Conservation (phyloP, 2,329 filamentous ascomycete species). For the Fusarium sp. region DNA sequence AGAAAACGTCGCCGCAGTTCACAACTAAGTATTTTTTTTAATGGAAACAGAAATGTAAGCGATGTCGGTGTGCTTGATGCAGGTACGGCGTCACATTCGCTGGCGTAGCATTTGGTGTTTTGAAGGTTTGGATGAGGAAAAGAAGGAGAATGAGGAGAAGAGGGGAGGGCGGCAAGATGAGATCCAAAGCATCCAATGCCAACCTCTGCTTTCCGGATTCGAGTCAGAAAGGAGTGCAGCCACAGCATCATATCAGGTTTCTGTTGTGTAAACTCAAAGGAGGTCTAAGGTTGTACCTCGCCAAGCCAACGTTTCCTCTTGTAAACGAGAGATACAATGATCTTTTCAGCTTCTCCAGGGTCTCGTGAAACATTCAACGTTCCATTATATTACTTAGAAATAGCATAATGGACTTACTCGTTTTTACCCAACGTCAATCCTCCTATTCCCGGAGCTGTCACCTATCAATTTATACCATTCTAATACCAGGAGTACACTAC, state of each 20-base stretch:
- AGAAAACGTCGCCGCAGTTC: not conserved
- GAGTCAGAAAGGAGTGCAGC: constrained; percentile 27
- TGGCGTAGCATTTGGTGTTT: constrained; percentile 15
- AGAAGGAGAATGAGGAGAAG: not conserved
- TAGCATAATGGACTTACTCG: not conserved
- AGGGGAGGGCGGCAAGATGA: constrained; percentile 10
- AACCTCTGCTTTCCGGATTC: constrained; percentile 1
- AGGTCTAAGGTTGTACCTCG: constrained; percentile 3
- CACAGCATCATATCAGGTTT: constrained; percentile 40
- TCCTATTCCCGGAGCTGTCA: constrained; percentile 29
- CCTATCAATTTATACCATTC: not conserved
- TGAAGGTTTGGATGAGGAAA: constrained; percentile 27
- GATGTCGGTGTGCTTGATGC: constrained; percentile 34
- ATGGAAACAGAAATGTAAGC: constrained; percentile 1
- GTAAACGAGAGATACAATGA: too few species aligned
- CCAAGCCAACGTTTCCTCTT: not conserved
- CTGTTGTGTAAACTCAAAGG: constrained; percentile 22
- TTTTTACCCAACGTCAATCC: not conserved
- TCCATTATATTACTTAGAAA: not conserved
- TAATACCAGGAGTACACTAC: constrained; percentile 11
- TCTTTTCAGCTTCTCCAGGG: not conserved
- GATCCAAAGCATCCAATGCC: constrained; percentile 3
- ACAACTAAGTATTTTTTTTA: not conserved
- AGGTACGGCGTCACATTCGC: constrained; percentile 37
- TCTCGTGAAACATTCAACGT: constrained; percentile 1